phyloP scores from a whole-genome alignment of 768 basidiomycete genomes.

The Termitomyces sp. region DNA sequence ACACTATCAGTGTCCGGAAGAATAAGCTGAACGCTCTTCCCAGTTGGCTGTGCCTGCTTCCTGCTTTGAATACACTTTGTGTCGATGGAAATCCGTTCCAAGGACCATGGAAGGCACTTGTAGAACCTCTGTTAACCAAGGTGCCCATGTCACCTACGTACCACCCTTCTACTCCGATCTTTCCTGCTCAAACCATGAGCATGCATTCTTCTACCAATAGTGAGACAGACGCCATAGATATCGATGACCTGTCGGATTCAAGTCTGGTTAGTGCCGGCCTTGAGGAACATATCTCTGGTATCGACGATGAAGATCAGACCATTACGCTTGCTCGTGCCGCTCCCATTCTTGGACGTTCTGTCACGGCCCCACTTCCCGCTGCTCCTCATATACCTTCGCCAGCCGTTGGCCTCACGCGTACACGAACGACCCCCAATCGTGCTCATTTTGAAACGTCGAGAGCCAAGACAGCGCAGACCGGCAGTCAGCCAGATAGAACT shows the following conservation, averaged over 20 bases:
- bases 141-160: conserved; percentile 54
- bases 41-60: conserved; percentile 92
- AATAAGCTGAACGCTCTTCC: conserved; percentile 88
- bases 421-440: conserved; percentile 72
- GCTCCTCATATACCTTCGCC: conserved; percentile 19
- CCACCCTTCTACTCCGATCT: conserved; percentile 61
- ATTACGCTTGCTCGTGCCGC: conserved; percentile 57
- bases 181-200: conserved; percentile 46
- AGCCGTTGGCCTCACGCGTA: conserved; percentile 54
- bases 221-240: conserved; percentile 42
- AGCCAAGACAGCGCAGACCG: conserved; percentile 22
- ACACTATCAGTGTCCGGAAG: conserved; percentile 83
- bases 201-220: conserved; percentile 33
- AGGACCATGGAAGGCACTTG: conserved; percentile 86
- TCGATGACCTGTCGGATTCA: conserved; percentile 56
- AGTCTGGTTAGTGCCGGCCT: conserved; percentile 40
- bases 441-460: conserved; percentile 42
- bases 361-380: conserved; percentile 41
- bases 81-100: conserved; percentile 98
- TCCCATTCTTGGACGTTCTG: conserved; percentile 46
- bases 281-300: conserved; percentile 23
- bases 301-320: conserved; percentile 71
- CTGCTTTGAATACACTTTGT: conserved; percentile 76
- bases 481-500: conserved; percentile 16
- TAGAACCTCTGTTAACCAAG: conserved; percentile 76